Evolutionary conservation across 371 early-diverging fungal species (phyloP).

Genomic region (Thermomucor indicae-seudaticae): DNA sequence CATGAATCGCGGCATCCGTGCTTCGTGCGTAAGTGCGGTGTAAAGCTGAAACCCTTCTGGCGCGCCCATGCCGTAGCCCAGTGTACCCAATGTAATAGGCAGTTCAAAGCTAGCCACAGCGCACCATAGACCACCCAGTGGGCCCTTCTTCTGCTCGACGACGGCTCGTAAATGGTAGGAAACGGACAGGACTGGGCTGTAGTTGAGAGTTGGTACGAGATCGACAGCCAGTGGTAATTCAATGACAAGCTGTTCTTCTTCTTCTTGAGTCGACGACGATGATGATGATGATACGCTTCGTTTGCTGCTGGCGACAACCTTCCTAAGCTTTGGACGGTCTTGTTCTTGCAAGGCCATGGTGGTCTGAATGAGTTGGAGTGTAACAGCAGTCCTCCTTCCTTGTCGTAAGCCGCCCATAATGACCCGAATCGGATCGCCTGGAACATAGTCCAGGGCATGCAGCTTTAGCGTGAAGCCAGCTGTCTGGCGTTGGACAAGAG

Average conservation of each 20-base stretch:
- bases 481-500: constrained; percentile 6
- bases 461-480: constrained; percentile 7
- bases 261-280: neutral
- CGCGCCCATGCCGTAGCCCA: constrained; percentile 33
- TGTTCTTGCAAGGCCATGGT: constrained; percentile 1
- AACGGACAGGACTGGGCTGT: constrained; percentile 17
- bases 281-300: neutral
- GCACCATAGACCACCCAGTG: constrained; percentile 11
- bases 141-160: constrained; percentile 17
- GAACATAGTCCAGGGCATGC: constrained; percentile 23
- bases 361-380: constrained; percentile 1
- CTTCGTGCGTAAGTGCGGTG: neutral
- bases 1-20: constrained; percentile 18
- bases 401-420: neutral
- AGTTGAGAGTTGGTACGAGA: constrained; percentile 26
- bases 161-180: constrained; percentile 18
- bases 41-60: constrained; percentile 19
- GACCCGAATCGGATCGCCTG: constrained; percentile 24
- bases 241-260: neutral
- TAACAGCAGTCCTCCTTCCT: constrained; percentile 5
- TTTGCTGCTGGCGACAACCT: too few relatives aligned
- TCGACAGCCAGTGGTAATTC: constrained; percentile 10
- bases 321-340: neutral
- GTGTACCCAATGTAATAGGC: constrained; percentile 30
- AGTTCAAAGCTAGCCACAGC: constrained; percentile 12